A percentile compares a stretch with the other conserved stretches of the same genome.
Evolutionary conservation across 345 rosid genomes (phyloP).

Genomic region (Salix viminalis): DNA sequence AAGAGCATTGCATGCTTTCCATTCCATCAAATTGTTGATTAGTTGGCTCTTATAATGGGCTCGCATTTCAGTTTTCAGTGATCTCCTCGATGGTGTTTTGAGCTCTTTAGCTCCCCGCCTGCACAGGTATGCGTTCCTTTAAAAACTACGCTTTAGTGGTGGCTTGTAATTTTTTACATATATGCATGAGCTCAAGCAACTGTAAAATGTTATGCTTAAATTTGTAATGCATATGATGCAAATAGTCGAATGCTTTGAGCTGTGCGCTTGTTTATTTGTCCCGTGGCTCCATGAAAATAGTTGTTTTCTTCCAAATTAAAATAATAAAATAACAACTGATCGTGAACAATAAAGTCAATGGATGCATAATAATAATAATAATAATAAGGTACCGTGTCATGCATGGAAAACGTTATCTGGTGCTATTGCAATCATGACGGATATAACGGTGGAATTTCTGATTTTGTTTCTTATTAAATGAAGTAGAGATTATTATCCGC

Average conservation of each 20-base stretch:
- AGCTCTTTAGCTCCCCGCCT: background rate
- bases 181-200: background rate
- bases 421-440: background rate
- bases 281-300: background rate
- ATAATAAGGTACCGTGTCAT: background rate
- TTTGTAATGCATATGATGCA: background rate
- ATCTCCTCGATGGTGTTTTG: background rate
- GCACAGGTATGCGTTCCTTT: background rate
- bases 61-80: background rate
- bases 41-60: background rate
- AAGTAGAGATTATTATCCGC: too few species aligned
- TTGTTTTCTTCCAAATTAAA: background rate
- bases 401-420: background rate
- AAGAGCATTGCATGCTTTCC: background rate
- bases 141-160: background rate
- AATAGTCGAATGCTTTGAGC: background rate
- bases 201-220: background rate
- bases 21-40: background rate
- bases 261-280: background rate
- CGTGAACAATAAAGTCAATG: background rate
- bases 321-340: background rate
- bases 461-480: background rate
- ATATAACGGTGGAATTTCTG: background rate
- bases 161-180: background rate
- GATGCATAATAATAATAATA: background rate